Conservation (phyloP, 108 stramenopile genomes). For the Craspedostauros australis region DNA sequence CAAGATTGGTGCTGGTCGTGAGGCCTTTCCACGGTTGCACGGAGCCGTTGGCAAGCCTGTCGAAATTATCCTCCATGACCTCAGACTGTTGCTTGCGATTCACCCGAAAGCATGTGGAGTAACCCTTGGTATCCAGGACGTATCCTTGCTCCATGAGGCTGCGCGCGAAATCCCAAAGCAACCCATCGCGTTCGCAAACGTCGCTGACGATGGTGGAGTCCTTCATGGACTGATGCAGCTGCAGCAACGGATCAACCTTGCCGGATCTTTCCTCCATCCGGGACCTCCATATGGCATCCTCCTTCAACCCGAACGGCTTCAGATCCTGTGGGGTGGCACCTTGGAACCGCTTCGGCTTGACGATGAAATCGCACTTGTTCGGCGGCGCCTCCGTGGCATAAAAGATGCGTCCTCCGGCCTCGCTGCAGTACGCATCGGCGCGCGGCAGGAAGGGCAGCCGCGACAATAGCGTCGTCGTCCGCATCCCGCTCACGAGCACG, state of each 20-base stretch:
- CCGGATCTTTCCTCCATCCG: constrained; percentile 32
- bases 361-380: constrained; percentile 11
- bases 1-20: constrained; percentile 53
- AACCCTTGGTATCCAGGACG: constrained; percentile 54
- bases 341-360: constrained; percentile 27
- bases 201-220: constrained; percentile 8
- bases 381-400: constrained; percentile 23
- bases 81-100: constrained; percentile 54
- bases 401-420: constrained; percentile 77
- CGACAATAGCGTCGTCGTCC: constrained; percentile 64
- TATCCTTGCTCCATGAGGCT: constrained; percentile 27
- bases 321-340: constrained; percentile 19
- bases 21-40: constrained; percentile 10
- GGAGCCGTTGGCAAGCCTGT: constrained; percentile 7
- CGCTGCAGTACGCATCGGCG: constrained; percentile 72
- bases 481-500: constrained; percentile 76
- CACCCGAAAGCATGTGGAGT: constrained; percentile 69
- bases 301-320: constrained; percentile 48
- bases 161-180: constrained; percentile 54
- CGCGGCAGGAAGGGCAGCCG: constrained; percentile 68
- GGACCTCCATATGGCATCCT: constrained; percentile 57
- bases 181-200: constrained; percentile 36
- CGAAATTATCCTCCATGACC: constrained; percentile 9
- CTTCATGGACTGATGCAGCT: constrained; percentile 7
- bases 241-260: background rate